Base-by-base conservation (phyloP, 805 yeast species). In the Teunomyces funiuensis region DNA sequence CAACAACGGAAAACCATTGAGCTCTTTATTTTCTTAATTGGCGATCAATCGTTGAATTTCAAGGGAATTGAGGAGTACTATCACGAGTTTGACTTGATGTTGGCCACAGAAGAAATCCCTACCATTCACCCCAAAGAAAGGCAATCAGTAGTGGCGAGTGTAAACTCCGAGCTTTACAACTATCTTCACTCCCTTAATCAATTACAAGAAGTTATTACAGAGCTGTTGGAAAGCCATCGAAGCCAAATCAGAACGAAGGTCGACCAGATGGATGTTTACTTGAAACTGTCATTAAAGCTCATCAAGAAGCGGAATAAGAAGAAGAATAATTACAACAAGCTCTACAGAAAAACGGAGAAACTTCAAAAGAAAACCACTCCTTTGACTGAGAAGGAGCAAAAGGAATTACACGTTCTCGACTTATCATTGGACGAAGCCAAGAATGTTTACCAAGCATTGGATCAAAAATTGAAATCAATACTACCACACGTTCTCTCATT, bases 401-500 rank as follows among this genome's bases (percentile, higher is more conserved):
- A 46, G 2, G 61, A 66, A 38, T 49, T 74, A 46, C 59, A 58
- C 14, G 46, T 50, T 1, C 53, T 63, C 8, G 69, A 68, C 40
- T 41, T 44, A 1, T 54, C 64, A 17, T 33, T 68, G 23, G 57
- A 58, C n/a, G 63, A 60, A 15, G 53, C 60, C 8, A 58, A 58
- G 17, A 44, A 47, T 5, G 52, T 60, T 5, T 75, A 58, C 44
- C 49, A 52, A 11, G 66, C 65, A 15, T 47, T 72, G 14, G 71
- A 74, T 47, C 61, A 59, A 15, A 42, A 42, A 28, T 20, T 38
- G 20, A 42, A 42, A n/a, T 18, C 42, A 13, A 33, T 36, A 3
- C 23, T 38, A n/a, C 83, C 83, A 1, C 77, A 75, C 47, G 64
- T 69, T 3, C 52, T 74, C 36, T 57, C 63, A 3, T 63, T 69